These are phyloP conservation scores for Petunia hybrid DNA, from an alignment of 305 asterid species.

Conservation along the genomic window DNA sequence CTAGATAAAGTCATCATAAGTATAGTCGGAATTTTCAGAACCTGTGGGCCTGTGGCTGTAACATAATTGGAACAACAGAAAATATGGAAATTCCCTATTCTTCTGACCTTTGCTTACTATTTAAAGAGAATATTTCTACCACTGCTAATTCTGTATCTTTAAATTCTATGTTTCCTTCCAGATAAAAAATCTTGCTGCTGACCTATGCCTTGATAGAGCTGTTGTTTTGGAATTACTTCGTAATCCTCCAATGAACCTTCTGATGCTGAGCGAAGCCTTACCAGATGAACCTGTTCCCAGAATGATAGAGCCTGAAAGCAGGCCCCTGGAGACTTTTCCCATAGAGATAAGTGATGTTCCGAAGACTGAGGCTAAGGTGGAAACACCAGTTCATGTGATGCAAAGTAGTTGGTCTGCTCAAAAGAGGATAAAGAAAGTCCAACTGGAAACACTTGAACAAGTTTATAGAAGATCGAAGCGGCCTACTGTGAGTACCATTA, in stretches of 20 bases:
- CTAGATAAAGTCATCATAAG: slow-evolving; percentile 10
- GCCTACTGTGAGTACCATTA: slow-evolving; percentile 79
- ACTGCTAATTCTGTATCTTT: background rate
- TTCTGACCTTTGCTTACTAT: background rate
- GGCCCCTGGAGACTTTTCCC: slow-evolving; percentile 43
- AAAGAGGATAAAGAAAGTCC: slow-evolving; percentile 90
- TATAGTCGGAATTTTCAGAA: background rate
- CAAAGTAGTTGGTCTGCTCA: slow-evolving; percentile 80
- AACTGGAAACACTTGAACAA: slow-evolving; percentile 82
- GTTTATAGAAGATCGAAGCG: slow-evolving; percentile 80
- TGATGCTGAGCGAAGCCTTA: slow-evolving; percentile 81
- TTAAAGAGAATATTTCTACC: background rate
- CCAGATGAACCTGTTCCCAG: slow-evolving; percentile 73
- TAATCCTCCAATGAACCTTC: slow-evolving; percentile 86
- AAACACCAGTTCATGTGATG: slow-evolving; percentile 81
- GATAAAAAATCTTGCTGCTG: slow-evolving; percentile 92
- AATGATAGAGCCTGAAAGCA: slow-evolving; percentile 50
- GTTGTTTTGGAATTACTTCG: slow-evolving; percentile 79
- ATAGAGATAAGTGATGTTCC: slow-evolving; percentile 41
- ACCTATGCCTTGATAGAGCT: slow-evolving; percentile 85
- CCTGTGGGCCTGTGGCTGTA: too few relatives aligned
- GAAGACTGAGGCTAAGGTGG: slow-evolving; percentile 51
- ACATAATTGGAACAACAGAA: slow-evolving; percentile 18
- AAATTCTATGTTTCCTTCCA: slow-evolving; percentile 47
- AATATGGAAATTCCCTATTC: slow-evolving; percentile 19